These are phyloP conservation scores for Pseudonitzschia multiseries DNA, from an alignment of 108 stramenopile species.

Conservation along the genomic window DNA sequence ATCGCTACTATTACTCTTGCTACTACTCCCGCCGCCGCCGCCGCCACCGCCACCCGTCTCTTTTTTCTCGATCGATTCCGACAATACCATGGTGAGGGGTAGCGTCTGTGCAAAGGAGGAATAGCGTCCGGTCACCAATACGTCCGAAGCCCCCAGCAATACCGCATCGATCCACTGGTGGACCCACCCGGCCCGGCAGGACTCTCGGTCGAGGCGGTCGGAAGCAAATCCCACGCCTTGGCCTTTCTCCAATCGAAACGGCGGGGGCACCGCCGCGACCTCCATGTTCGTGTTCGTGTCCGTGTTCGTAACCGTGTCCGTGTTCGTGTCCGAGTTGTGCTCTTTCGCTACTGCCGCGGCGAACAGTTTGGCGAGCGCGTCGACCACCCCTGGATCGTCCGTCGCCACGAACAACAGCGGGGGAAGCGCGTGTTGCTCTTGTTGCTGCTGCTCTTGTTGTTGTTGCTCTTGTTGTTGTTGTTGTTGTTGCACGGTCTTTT, in stretches of 20 bases:
- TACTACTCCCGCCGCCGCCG: neutral
- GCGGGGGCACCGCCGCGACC: slow-evolving; percentile 28
- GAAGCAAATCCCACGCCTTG: slow-evolving; percentile 19
- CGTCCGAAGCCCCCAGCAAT: slow-evolving; percentile 47
- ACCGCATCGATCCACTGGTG: slow-evolving; percentile 43
- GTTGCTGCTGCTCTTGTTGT: neutral
- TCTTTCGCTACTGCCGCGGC: slow-evolving; percentile 24
- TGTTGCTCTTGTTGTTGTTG: neutral
- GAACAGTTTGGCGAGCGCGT: slow-evolving; percentile 27
- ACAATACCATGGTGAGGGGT: slow-evolving; percentile 49
- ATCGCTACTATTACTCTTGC: neutral
- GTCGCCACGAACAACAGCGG: slow-evolving; percentile 51
- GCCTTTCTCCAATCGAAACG: too few relatives aligned
- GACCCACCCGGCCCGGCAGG: slow-evolving; percentile 42
- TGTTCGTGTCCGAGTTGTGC: slow-evolving; percentile 10
- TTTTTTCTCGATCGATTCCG: neutral
- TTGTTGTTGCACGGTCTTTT: neutral
- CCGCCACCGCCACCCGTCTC: too few relatives aligned
- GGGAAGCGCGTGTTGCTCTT: neutral
- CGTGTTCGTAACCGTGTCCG: too few relatives aligned
- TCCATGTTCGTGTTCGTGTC: too few relatives aligned
- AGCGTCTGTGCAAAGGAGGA: slow-evolving; percentile 50
- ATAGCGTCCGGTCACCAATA: slow-evolving; percentile 41
- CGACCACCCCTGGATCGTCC: slow-evolving; percentile 45
- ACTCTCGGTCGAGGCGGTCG: slow-evolving; percentile 15